Evolutionary conservation across 495 filamentous ascomycete genomes (phyloP), one percentile per base, ranked within the genome.

Genomic region (Achaetomiella virescens): DNA sequence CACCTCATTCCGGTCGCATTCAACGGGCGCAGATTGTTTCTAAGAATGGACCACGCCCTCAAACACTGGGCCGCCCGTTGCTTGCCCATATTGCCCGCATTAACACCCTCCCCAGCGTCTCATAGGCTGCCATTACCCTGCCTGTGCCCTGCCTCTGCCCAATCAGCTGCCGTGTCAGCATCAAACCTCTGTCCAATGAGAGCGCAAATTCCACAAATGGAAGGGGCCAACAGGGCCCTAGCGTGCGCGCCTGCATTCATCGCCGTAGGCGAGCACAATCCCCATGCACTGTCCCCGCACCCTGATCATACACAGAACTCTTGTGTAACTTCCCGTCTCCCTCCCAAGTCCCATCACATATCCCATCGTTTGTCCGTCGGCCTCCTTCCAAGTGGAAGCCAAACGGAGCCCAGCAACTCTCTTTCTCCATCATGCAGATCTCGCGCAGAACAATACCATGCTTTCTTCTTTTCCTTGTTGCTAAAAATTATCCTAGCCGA

Each of bases 1-100:
- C 25, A 31, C 15, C n/a, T 24, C 52, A 24, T 6, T 20, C 38
- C 31, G 20, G 18, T 14, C 36, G 25, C 18, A 17, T 44, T 17
- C 21, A n/a, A 33, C 48, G 11, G 27, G 2, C 9, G 35, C 3
- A n/a, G 18, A 35, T 18, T 50, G 43, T 52, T 62, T 58, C 59
- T 53, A 53, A 62, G 59, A 59, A 59, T 64, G 52, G 55, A 59
- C 36, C 15, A 38, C 5, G 9, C 27, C 4, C 27, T 43, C 45
- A 44, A 38, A 29, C 29, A 29, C 22, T 48, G 38, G 46, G 21
- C 21, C 22, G 33, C 40, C 14, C 22, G 25, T 27, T 22, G 35
- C 44, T 54, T 49, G 37, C 41, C 18, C 48, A 52, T 44, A 33
- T 29, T 57, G 38, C 41, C 17, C n/a, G 21, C 37, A 15, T 48